Conservation (phyloP, 1,284 basidiomycete species). For the Rhodotorula sp. region DNA sequence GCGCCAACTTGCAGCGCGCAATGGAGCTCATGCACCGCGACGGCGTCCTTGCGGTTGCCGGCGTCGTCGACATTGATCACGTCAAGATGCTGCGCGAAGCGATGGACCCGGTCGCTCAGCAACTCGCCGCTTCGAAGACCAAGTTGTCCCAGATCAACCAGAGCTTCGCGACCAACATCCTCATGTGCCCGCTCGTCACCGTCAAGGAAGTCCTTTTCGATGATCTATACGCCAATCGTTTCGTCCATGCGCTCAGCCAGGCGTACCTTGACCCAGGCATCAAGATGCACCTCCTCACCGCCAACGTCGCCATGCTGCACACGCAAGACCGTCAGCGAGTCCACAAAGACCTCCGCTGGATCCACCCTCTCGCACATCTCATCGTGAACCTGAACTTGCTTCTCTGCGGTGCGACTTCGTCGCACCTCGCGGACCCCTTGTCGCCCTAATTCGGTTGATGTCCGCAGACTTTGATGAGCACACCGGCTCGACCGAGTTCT, state of each 20-base stretch:
- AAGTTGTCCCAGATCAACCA: constrained; percentile 7
- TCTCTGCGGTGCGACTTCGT: neutral
- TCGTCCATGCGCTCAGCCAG: neutral
- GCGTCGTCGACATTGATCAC: constrained; percentile 1
- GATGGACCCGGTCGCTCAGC: constrained; percentile 1
- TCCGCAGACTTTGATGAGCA: constrained; percentile 9
- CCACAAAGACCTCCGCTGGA: constrained; percentile 10
- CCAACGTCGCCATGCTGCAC: constrained; percentile 10
- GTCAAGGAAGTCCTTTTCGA: neutral
- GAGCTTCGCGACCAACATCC: constrained; percentile 13
- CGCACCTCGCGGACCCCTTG: neutral
- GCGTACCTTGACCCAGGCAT: constrained; percentile 11
- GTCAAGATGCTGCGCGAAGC: neutral
- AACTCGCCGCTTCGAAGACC: neutral
- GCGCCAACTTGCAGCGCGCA: constrained; percentile 14
- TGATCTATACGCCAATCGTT: constrained; percentile 9
- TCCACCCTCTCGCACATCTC: constrained; percentile 4
- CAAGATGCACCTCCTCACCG: constrained; percentile 11
- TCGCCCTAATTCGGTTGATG: neutral
- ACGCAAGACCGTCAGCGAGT: constrained; percentile 10
- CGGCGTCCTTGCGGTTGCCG: constrained; percentile 5
- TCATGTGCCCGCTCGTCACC: constrained; percentile 10
- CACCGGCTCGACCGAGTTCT: constrained; percentile 28
- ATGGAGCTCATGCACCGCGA: constrained; percentile 21
- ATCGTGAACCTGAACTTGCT: constrained; percentile 1